Evolutionary conservation across 352 stramenopile genomes (phyloP).

Genomic region (Pythium aquatile): DNA sequence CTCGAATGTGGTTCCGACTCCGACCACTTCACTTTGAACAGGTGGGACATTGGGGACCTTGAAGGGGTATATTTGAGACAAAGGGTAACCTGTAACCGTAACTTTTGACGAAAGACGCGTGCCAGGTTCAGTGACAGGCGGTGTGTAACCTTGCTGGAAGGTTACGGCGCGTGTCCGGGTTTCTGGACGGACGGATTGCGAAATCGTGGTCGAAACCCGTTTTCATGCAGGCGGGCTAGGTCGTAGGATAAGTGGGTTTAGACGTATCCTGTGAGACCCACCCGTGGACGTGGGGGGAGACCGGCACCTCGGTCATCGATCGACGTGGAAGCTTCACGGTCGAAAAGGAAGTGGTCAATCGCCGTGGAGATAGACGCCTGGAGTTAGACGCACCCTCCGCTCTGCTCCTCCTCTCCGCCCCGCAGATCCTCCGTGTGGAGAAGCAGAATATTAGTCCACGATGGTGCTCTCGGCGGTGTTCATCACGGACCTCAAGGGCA

Average conservation of each 20-base stretch:
- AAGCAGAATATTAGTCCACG: neutral
- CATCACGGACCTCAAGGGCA: conserved; percentile 98
- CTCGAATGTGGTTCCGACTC: neutral
- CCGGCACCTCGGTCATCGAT: conserved; percentile 20
- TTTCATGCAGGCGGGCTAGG: neutral
- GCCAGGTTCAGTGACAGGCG: neutral
- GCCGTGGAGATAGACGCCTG: neutral
- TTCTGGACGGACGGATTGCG: neutral
- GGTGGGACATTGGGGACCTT: neutral
- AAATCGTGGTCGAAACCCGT: neutral
- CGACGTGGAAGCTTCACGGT: conserved; percentile 27
- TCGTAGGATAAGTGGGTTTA: neutral
- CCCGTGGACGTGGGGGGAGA: neutral
- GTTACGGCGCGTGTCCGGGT: conserved; percentile 11
- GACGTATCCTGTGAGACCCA: neutral
- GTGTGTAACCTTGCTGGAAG: neutral
- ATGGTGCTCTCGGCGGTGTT: conserved; percentile 99
- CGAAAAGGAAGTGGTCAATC: neutral
- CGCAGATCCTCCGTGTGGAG: neutral
- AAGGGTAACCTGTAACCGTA: conserved; percentile 4
- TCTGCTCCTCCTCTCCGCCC: neutral
- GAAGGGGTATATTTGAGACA: neutral
- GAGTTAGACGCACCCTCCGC: neutral
- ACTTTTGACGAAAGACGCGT: neutral
- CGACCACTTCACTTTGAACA: conserved; percentile 11